Conservation (phyloP, 1,139 yeast genomes). For the Kluyveromyces marxianus region DNA sequence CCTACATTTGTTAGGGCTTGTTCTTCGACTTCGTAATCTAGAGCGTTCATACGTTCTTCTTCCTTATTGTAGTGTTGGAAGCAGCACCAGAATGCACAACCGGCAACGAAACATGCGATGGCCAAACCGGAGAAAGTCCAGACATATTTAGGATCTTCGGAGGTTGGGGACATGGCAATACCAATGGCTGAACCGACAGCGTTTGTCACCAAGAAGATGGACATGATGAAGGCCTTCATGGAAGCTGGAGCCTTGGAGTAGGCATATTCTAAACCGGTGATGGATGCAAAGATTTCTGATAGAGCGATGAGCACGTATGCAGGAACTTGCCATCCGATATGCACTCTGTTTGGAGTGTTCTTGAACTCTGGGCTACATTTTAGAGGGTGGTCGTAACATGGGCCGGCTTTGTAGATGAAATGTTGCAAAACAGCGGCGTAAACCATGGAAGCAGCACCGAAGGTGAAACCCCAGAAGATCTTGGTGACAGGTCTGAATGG, state of each 20-base stretch:
- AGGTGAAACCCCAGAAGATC: constrained; percentile 63
- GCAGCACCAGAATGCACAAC: constrained; percentile 52
- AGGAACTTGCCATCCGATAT: constrained; percentile 37
- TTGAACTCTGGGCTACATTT: constrained; percentile 21
- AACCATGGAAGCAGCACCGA: constrained; percentile 63
- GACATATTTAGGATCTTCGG: constrained; percentile 59
- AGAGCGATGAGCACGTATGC: constrained; percentile 52
- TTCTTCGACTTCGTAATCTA: constrained; percentile 35
- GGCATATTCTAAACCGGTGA: constrained; percentile 65
- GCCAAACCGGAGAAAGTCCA: constrained; percentile 64
- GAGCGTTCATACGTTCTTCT: constrained; percentile 55
- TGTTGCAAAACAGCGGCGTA: constrained; percentile 80
- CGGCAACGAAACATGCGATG: constrained; percentile 52
- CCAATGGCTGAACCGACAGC: constrained; percentile 65
- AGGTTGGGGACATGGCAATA: constrained; percentile 60
- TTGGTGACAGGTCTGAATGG: constrained; percentile 64
- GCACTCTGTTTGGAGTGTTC: constrained; percentile 24
- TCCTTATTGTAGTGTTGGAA: constrained; percentile 49
- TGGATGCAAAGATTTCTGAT: constrained; percentile 62
- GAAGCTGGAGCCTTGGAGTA: constrained; percentile 60
- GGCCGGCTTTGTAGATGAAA: constrained; percentile 65
- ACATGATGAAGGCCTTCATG: constrained; percentile 63
- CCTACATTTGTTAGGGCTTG: not conserved
- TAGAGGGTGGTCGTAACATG: constrained; percentile 64
- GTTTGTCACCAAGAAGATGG: constrained; percentile 52